These are phyloP conservation scores for Osmanthus fragrans DNA, from an alignment of 257 asterid species.

Conservation along the genomic window DNA sequence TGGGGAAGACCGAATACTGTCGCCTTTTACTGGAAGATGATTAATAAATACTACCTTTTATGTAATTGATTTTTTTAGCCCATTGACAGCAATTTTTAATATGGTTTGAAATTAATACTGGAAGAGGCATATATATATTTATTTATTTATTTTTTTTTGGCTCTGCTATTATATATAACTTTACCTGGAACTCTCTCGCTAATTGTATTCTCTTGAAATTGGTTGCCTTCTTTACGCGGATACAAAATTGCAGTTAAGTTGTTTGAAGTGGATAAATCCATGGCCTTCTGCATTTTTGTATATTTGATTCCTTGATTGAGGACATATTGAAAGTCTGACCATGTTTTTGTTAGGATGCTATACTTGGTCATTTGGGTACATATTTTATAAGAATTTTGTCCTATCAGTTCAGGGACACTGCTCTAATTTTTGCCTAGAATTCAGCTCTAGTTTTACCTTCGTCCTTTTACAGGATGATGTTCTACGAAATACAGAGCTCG, in stretches of 20 bases:
- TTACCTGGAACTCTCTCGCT: not conserved
- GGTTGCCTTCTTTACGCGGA: not conserved
- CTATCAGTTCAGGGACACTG: conserved; percentile 10
- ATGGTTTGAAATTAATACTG: not conserved
- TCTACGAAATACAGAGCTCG: conserved; percentile 79
- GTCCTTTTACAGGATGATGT: conserved; percentile 78
- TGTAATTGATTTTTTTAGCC: not conserved
- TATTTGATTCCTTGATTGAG: not conserved
- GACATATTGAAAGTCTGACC: conserved; percentile 4
- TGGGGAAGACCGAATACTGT: not conserved
- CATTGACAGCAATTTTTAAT: not conserved
- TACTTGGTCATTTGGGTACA: conserved; percentile 4
- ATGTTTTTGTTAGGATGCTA: conserved; percentile 7
- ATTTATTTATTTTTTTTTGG: too few relatives aligned
- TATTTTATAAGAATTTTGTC: conserved; percentile 2
- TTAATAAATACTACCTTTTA: not conserved
- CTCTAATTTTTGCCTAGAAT: conserved; percentile 6
- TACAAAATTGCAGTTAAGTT: not conserved
- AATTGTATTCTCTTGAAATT: not conserved
- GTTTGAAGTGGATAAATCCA: not conserved
- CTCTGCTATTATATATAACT: not conserved
- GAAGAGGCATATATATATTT: not conserved
- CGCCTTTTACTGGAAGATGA: not conserved
- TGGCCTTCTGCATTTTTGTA: not conserved
- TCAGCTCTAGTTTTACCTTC: conserved; percentile 22